A percentile compares a stretch with the other conserved stretches of the same genome.
Evolutionary conservation across 75 land plant genomes (phyloP).

Genomic region (Azolla pinnata): DNA sequence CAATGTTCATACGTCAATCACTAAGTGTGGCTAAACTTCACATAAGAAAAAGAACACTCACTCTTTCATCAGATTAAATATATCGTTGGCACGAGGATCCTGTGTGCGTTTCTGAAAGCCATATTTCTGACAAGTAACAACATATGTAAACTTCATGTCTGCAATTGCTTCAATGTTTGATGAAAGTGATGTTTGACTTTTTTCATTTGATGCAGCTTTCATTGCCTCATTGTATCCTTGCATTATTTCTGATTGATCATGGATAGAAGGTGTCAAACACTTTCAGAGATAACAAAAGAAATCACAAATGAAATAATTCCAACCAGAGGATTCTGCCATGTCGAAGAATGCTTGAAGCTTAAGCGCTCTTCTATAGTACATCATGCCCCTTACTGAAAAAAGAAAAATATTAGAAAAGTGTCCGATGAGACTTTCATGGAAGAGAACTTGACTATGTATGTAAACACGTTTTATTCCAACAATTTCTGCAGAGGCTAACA

Average conservation of each 20-base stretch:
- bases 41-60: too few relatives aligned
- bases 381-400: conserved; percentile 85
- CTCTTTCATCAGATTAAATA: conserved; percentile 73
- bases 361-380: conserved; percentile 87
- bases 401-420: not conserved
- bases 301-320: not conserved
- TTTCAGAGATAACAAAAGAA: not conserved
- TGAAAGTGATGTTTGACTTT: conserved; percentile 23
- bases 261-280: not conserved
- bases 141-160: conserved; percentile 99
- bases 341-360: conserved; percentile 93
- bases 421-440: not conserved
- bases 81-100: conserved; percentile 70
- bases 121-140: conserved; percentile 90
- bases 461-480: too few relatives aligned
- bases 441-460: not conserved
- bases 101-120: conserved; percentile 77
- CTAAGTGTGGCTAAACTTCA: too few relatives aligned
- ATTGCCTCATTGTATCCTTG: conserved; percentile 43
- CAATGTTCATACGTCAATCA: too few relatives aligned
- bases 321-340: conserved; percentile 37
- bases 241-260: conserved; percentile 41
- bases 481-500: too few relatives aligned
- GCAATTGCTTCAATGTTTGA: conserved; percentile 58
- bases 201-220: not conserved